Percentiles rank a stretch among this genome's conserved stretches.
These are phyloP conservation scores for Ceriops tagal DNA, from an alignment of 345 rosid species.

Conservation along the genomic window DNA sequence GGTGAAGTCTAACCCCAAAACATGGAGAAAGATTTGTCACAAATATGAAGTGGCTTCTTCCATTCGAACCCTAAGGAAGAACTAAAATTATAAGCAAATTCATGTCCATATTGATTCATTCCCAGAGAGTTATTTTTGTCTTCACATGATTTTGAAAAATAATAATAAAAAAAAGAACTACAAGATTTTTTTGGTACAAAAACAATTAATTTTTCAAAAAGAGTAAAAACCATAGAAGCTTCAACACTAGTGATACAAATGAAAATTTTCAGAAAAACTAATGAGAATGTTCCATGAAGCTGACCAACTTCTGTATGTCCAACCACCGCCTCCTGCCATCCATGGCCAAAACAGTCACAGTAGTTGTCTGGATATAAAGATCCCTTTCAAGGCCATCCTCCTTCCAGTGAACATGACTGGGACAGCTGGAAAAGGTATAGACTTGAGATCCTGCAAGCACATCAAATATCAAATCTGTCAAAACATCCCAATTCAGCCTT, in stretches of 20 bases:
- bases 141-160: slow-evolving; percentile 1
- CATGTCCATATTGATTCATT: neutral
- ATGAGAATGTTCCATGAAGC: slow-evolving; percentile 28
- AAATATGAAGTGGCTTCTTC: slow-evolving; percentile 77
- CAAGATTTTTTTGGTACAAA: neutral
- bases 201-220: neutral
- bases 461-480: neutral
- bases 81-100: slow-evolving; percentile 19
- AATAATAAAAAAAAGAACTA: neutral
- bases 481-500: neutral
- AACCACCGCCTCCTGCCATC: slow-evolving; percentile 99
- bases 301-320: slow-evolving; percentile 82
- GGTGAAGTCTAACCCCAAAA: slow-evolving; percentile 86
- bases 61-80: slow-evolving; percentile 68
- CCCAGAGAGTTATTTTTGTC: neutral
- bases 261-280: neutral
- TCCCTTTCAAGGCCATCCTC: slow-evolving; percentile 91
- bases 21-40: slow-evolving; percentile 96
- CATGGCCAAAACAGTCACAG: slow-evolving; percentile 96
- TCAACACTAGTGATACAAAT: neutral
- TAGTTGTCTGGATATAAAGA: slow-evolving; percentile 69
- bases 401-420: slow-evolving; percentile 64
- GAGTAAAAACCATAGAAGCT: neutral
- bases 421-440: slow-evolving; percentile 44
- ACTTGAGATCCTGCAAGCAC: slow-evolving; percentile 57